Evolutionary conservation across 768 basidiomycete genomes (phyloP).

Genomic region (Brasilioporus rufonigricans): DNA sequence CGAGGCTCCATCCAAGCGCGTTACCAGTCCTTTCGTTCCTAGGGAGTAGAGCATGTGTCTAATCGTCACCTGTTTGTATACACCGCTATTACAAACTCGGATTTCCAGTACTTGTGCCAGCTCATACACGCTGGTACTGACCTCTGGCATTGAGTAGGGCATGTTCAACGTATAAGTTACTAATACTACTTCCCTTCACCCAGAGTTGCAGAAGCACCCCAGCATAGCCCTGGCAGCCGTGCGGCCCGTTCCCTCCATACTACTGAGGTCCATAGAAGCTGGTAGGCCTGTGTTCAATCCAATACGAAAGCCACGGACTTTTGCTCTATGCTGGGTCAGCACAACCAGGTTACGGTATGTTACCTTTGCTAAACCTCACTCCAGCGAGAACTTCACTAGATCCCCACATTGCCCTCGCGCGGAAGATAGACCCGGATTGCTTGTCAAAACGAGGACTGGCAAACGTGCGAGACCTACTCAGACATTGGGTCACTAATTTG

Average conservation of each 20-base stretch:
- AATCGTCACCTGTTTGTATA: conserved; percentile 8
- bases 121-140: neutral
- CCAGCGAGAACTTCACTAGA: neutral
- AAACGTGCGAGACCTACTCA: too few species aligned
- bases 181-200: neutral
- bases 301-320: neutral
- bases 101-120: neutral
- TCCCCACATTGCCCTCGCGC: too few species aligned
- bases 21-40: conserved; percentile 78
- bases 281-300: neutral
- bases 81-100: neutral
- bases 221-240: too few species aligned
- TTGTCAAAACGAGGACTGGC: too few species aligned
- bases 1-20: conserved; percentile 68
- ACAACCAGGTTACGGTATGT: neutral
- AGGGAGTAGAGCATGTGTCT: conserved; percentile 46
- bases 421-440: too few species aligned
- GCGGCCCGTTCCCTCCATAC: neutral
- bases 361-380: neutral
- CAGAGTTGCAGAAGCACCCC: neutral
- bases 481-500: too few species aligned
- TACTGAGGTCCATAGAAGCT: neutral
- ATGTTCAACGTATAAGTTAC: neutral
- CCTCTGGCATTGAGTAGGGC: neutral
- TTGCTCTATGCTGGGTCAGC: neutral